Percentiles rank a stretch among this genome's conserved stretches.
Conservation (phyloP, 139 green algal genomes). For the Coelastrella sp. region DNA sequence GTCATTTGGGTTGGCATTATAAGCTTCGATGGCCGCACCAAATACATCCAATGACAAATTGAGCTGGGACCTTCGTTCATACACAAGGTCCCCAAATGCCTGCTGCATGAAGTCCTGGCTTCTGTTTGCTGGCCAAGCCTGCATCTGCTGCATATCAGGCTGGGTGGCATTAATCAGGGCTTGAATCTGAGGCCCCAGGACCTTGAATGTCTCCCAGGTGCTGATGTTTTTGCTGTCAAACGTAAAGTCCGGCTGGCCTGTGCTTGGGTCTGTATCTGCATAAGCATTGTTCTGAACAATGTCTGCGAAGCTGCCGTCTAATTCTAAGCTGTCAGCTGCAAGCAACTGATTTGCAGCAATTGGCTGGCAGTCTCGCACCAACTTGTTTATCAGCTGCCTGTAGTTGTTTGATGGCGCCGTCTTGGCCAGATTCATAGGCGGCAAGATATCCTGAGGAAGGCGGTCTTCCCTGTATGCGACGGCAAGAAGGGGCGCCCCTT, state of each 20-base stretch:
- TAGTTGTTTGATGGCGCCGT: not conserved
- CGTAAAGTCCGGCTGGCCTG: no score
- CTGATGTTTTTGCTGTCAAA: not conserved
- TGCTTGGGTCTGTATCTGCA: no score
- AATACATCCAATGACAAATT: no score
- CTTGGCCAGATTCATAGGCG: not conserved
- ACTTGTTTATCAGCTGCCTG: not conserved
- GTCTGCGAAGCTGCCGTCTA: not conserved
- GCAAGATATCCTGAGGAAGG: not conserved
- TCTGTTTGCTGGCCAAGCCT: not conserved
- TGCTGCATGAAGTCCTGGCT: not conserved
- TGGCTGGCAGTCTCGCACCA: not conserved
- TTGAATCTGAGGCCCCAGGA: not conserved
- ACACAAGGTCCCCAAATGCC: not conserved
- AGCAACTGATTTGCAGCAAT: not conserved
- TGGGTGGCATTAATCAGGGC: not conserved
- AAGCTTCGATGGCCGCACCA: not conserved
- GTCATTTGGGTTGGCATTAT: no score
- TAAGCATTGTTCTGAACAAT: not conserved
- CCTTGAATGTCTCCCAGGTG: not conserved
- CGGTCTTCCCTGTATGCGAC: conserved; percentile 24
- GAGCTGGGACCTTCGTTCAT: not conserved
- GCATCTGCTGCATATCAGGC: not conserved
- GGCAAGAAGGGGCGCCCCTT: not conserved
- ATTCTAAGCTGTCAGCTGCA: not conserved